Percentiles rank a stretch among this genome's conserved stretches.
Evolutionary conservation across 306 rosid genomes (phyloP).

Genomic region (Sechiopsis laciniata): DNA sequence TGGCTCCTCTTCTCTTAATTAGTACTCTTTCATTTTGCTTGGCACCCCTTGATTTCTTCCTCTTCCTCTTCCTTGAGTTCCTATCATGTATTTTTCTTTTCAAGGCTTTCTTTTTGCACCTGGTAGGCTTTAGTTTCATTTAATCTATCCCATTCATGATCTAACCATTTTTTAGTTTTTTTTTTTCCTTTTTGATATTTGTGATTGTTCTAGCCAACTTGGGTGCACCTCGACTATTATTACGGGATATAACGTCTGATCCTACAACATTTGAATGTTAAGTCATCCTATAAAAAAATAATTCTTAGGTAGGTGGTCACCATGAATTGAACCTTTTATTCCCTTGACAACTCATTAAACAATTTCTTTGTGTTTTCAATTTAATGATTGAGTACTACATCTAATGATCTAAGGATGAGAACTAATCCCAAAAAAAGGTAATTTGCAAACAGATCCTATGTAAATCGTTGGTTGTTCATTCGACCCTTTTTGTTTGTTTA

Average conservation of each 20-base stretch:
- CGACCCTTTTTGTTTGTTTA: background rate
- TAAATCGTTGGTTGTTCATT: background rate
- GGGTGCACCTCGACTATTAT: too few species aligned
- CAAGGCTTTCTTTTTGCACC: background rate
- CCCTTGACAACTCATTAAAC: background rate
- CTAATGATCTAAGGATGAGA: background rate
- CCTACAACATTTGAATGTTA: too few species aligned
- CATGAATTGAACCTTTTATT: too few species aligned
- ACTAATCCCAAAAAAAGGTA: background rate
- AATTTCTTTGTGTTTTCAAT: background rate
- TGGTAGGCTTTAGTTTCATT: background rate
- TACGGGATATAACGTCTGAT: too few species aligned
- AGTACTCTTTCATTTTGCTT: conserved; percentile 3
- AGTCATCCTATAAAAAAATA: too few species aligned
- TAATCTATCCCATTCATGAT: too few species aligned
- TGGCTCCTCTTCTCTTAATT: conserved; percentile 14
- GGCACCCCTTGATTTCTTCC: too few species aligned
- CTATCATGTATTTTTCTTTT: conserved; percentile 8
- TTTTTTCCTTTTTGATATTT: too few species aligned
- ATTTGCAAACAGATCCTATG: background rate
- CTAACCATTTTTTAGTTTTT: too few species aligned
- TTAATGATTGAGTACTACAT: background rate
- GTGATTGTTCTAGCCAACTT: too few species aligned
- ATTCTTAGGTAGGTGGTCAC: too few species aligned
- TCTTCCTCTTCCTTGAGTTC: background rate